Evolutionary conservation across 768 basidiomycete genomes (phyloP).

Genomic region (Xerocomellus chrysenteron): DNA sequence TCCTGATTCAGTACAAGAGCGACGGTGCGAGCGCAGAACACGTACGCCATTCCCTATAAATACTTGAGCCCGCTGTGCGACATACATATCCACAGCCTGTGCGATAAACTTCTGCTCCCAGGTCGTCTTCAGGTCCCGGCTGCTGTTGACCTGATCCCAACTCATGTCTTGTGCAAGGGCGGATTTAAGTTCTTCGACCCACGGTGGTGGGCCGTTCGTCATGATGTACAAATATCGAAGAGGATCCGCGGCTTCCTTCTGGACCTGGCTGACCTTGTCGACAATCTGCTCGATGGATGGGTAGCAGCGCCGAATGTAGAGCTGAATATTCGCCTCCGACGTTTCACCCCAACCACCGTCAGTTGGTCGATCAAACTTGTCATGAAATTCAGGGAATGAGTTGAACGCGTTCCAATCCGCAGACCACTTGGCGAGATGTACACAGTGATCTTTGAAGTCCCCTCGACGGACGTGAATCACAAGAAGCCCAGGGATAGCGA

Average conservation of each 20-base stretch:
- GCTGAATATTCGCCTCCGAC: slow-evolving; percentile 17
- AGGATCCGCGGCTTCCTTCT: slow-evolving; percentile 16
- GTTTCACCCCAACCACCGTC: slow-evolving; percentile 17
- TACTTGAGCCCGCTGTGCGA: slow-evolving; percentile 46
- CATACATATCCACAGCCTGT: slow-evolving; percentile 51
- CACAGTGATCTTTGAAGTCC: slow-evolving; percentile 48
- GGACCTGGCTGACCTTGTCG: slow-evolving; percentile 36
- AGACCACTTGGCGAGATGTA: slow-evolving; percentile 34
- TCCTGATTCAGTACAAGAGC: slow-evolving; percentile 1
- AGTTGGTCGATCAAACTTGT: slow-evolving; percentile 35
- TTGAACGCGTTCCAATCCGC: slow-evolving; percentile 47
- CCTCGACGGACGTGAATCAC: slow-evolving; percentile 54
- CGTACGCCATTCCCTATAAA: slow-evolving; percentile 57
- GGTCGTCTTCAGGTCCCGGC: slow-evolving; percentile 42
- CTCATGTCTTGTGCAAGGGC: slow-evolving; percentile 30
- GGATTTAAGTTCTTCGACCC: slow-evolving; percentile 41
- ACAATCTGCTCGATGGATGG: slow-evolving; percentile 46
- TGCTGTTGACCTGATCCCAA: slow-evolving; percentile 45
- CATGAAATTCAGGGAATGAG: slow-evolving; percentile 40
- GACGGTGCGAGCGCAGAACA: neutral
- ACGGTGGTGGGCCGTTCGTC: slow-evolving; percentile 44
- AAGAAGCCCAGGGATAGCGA: slow-evolving; percentile 29
- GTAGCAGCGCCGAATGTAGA: slow-evolving; percentile 41
- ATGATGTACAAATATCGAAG: slow-evolving; percentile 45
- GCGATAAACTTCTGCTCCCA: slow-evolving; percentile 44